Percentiles rank a stretch among this genome's conserved stretches.
Conservation (phyloP, 495 filamentous ascomycete genomes). For the Choiromyces venosus region DNA sequence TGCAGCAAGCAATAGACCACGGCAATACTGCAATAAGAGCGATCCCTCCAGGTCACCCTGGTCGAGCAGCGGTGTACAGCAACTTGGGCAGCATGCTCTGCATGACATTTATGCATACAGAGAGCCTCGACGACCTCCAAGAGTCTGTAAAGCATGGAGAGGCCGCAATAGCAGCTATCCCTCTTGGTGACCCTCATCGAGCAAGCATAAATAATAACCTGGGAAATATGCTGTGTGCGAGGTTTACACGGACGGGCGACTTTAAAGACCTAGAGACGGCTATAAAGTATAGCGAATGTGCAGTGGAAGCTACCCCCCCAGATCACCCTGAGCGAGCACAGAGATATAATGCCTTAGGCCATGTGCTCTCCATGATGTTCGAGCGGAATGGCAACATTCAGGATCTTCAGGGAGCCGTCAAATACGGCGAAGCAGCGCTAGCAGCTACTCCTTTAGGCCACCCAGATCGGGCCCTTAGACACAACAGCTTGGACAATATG, state of each 20-base stretch:
- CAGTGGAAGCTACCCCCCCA: not conserved
- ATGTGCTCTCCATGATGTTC: too few species aligned
- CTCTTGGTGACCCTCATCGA: not conserved
- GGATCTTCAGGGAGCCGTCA: constrained; percentile 1
- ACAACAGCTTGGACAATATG: not conserved
- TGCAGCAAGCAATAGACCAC: constrained; percentile 7
- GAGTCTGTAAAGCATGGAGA: not conserved
- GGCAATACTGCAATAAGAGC: not conserved
- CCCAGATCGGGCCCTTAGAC: not conserved
- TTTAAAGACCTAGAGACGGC: constrained; percentile 1
- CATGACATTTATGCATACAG: not conserved
- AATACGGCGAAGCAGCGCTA: not conserved
- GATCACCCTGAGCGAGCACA: not conserved
- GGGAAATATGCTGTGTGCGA: not conserved
- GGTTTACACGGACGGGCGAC: not conserved
- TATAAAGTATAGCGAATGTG: not conserved
- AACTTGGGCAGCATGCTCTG: not conserved
- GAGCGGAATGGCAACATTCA: too few species aligned
- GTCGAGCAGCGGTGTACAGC: not conserved
- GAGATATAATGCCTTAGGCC: not conserved
- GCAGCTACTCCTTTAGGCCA: not conserved
- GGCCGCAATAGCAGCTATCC: not conserved
- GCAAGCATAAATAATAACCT: not conserved
- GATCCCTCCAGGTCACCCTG: not conserved
- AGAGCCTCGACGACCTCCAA: constrained; percentile 4